These are phyloP conservation scores for Musa acuminata DNA, from an alignment of 176 grass and related monocot genomes.

Conservation along the genomic window DNA sequence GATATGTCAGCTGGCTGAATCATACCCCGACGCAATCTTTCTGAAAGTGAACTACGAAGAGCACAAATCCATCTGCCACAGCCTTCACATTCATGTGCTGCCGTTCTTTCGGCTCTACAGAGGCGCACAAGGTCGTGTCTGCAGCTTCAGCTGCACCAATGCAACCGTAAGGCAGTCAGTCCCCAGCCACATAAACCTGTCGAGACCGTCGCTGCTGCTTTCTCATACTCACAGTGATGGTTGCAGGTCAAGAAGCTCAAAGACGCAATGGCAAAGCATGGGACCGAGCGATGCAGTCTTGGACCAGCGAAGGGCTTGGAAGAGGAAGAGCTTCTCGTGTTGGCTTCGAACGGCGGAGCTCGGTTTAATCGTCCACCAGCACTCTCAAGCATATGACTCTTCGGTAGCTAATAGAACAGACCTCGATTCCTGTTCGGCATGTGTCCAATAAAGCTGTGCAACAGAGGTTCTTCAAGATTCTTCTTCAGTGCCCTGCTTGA, in stretches of 20 bases:
- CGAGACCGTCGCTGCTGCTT: background rate
- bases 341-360: background rate
- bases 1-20: constrained; percentile 1
- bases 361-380: background rate
- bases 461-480: too few relatives aligned
- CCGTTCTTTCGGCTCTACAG: constrained; percentile 6
- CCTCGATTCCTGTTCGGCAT: too few relatives aligned
- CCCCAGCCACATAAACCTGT: background rate
- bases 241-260: background rate
- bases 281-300: background rate
- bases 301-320: background rate
- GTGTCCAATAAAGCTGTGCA: too few relatives aligned
- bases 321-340: background rate
- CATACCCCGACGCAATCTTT: background rate
- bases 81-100: background rate
- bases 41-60: background rate
- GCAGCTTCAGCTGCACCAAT: constrained; percentile 7
- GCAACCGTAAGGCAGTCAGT: background rate
- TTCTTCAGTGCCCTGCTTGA: too few relatives aligned
- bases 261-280: background rate
- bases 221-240: background rate
- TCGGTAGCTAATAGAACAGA: too few relatives aligned
- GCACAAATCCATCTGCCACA: background rate
- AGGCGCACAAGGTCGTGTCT: background rate
- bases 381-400: too few relatives aligned